phyloP scores from a whole-genome alignment of 441 rosid species.

The Pelargonium cotyledonis region DNA sequence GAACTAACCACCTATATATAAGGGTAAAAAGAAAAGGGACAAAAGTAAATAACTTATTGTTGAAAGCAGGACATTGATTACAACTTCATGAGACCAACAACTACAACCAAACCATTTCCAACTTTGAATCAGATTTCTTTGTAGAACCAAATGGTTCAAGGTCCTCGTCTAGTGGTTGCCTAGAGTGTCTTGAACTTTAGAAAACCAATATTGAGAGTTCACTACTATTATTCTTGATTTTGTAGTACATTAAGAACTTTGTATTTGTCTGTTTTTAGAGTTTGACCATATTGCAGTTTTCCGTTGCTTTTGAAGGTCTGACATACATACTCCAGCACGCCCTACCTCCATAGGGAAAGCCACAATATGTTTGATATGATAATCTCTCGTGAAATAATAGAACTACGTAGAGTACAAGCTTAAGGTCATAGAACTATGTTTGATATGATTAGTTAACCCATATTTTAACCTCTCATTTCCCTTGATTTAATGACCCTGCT shows the following conservation, averaged over 20 bases:
- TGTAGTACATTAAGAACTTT: neutral
- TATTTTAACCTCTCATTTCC: too few species aligned
- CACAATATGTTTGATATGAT: too few species aligned
- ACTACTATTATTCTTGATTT: neutral
- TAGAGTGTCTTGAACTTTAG: neutral
- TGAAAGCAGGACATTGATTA: neutral
- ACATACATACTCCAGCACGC: too few species aligned
- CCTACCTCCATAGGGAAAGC: too few species aligned
- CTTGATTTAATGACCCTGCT: too few species aligned
- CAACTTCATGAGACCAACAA: slow-evolving; percentile 1
- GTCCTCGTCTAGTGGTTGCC: neutral
- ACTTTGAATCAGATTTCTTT: neutral
- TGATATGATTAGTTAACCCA: too few species aligned
- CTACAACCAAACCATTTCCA: neutral
- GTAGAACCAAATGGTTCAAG: neutral
- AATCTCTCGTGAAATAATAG: too few species aligned
- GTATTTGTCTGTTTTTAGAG: too few species aligned
- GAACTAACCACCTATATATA: neutral
- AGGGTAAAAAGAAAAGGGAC: neutral
- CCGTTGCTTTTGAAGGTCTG: too few species aligned
- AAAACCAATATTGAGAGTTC: neutral
- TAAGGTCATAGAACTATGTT: too few species aligned
- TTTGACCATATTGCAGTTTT: too few species aligned
- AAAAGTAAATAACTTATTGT: neutral
- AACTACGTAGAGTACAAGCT: too few species aligned